Base-by-base conservation (phyloP, 2,329 filamentous ascomycete genomes). In the Cytospora piceicola region DNA sequence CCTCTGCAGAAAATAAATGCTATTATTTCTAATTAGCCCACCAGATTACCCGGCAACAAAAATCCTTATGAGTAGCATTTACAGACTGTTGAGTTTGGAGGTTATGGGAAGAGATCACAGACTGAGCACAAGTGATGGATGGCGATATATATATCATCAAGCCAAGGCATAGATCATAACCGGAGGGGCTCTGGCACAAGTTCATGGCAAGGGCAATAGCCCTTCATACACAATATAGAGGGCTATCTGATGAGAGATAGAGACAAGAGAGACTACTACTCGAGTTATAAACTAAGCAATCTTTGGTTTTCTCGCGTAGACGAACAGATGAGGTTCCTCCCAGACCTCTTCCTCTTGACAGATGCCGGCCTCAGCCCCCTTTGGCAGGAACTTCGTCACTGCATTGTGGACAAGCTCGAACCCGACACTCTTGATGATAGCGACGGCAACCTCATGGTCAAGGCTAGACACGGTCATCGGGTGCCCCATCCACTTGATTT, bases 271-370 rank as follows among this genome's bases (percentile, higher is more conserved):
- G n/a, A 30, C 6, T 3, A 53, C 3, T 9, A 53, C 11, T 12
- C 22, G 7, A 53, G 12, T 52, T 5, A 30, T 2, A 17, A 12
- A n/a, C 34, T 29, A 58, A 4, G n/a, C 34, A 7, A 24, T 20
- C 36, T n/a, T 20, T 14, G 71, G 67, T 69, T 73, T 74, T 58
- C 65, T 67, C 7, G 71, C 72, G 62, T 72, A 74, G 20, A 75
- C 66, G 68, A 72, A 73, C 56, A 75, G 61, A 63, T 74, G 72
- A 56, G 68, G 59, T 68, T 75, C 73, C 58, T 74, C 73, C 72
- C 71, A 73, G 12, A 72, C 71, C 17, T 74, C 71, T 8, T 72
- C 71, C 4, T 64, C 42, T 32, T 42, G 34, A 57, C 72, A 74
- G 59, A 75, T 69, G 32, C 73, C 73, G 11, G 63, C 71, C 63